These are phyloP conservation scores for Xylariaceae sp. DNA, from an alignment of 2,329 filamentous ascomycete species.

Conservation along the genomic window DNA sequence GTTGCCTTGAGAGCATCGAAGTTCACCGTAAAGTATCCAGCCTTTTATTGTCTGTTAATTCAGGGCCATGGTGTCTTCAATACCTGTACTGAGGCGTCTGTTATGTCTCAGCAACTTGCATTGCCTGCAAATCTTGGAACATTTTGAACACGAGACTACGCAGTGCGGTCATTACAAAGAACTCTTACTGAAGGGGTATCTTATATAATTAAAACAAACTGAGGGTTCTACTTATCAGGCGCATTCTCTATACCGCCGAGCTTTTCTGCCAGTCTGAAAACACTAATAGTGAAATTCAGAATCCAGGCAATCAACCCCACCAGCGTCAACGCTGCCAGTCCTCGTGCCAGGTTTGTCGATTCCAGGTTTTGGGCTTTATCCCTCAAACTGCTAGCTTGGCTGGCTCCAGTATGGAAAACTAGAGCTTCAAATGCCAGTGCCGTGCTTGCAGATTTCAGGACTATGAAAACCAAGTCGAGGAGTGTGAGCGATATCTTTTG, in stretches of 20 bases:
- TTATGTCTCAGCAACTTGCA: background rate
- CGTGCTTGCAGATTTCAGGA: constrained; percentile 92
- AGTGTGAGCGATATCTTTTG: constrained; percentile 88
- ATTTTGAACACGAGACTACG: background rate
- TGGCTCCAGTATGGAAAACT: constrained; percentile 48
- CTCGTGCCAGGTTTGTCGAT: constrained; percentile 55
- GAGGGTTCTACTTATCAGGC: constrained; percentile 30
- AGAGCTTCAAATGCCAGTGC: constrained; percentile 84
- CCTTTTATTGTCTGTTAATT: too few relatives aligned
- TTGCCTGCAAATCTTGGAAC: background rate
- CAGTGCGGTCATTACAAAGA: background rate
- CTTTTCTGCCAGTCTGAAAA: constrained; percentile 64
- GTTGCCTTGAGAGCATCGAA: too few relatives aligned
- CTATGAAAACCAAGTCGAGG: constrained; percentile 91
- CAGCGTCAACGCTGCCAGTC: constrained; percentile 72
- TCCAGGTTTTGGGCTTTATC: constrained; percentile 49
- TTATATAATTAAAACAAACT: constrained; percentile 14
- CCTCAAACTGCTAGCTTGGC: constrained; percentile 32
- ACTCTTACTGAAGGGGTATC: constrained; percentile 15
- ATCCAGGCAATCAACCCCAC: constrained; percentile 86
- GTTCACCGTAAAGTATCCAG: too few relatives aligned
- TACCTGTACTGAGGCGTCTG: too few relatives aligned
- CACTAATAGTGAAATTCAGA: constrained; percentile 81
- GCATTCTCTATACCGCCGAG: constrained; percentile 52
- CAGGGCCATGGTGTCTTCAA: too few relatives aligned